These are phyloP conservation scores for Isatis lusitanica DNA, from an alignment of 441 rosid genomes.

Conservation along the genomic window DNA sequence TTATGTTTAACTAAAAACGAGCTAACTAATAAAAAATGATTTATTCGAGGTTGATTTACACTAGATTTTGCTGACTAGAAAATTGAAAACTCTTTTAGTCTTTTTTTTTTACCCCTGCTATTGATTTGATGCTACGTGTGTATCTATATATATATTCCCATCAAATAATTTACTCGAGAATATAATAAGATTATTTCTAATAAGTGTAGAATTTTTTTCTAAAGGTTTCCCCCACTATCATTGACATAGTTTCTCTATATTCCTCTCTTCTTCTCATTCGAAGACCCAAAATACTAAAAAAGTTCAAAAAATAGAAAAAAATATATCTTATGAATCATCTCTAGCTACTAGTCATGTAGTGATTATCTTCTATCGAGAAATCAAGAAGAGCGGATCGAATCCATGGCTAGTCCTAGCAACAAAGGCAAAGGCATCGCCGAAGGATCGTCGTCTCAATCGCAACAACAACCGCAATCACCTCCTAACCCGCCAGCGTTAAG, in stretches of 20 bases:
- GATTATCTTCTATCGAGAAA: conserved; percentile 20
- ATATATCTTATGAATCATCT: not conserved
- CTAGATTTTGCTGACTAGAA: conserved; percentile 2
- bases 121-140: conserved; percentile 32
- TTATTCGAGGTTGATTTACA: conserved; percentile 9
- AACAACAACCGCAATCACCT: conserved; percentile 31
- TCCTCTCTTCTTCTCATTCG: conserved; percentile 29
- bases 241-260: conserved; percentile 34
- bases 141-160: conserved; percentile 40
- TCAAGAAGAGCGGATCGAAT: conserved; percentile 1
- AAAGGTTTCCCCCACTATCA: conserved; percentile 38
- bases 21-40: not conserved
- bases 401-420: conserved; percentile 40
- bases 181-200: conserved; percentile 27
- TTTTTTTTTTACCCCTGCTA: not conserved
- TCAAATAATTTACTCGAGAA: conserved; percentile 35
- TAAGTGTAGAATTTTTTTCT: conserved; percentile 14
- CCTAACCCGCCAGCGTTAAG: conserved; percentile 51
- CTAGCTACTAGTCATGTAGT: conserved; percentile 12
- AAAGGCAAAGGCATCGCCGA: conserved; percentile 56
- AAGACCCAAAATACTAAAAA: not conserved
- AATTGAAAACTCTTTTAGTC: not conserved
- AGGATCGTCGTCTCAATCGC: conserved; percentile 52
- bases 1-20: conserved; percentile 15
- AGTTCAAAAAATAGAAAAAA: not conserved